Evolutionary conservation across 2,329 filamentous ascomycete genomes (phyloP), one percentile per base, ranked within the genome.

Genomic region (Microcyclospora tardicrescens): DNA sequence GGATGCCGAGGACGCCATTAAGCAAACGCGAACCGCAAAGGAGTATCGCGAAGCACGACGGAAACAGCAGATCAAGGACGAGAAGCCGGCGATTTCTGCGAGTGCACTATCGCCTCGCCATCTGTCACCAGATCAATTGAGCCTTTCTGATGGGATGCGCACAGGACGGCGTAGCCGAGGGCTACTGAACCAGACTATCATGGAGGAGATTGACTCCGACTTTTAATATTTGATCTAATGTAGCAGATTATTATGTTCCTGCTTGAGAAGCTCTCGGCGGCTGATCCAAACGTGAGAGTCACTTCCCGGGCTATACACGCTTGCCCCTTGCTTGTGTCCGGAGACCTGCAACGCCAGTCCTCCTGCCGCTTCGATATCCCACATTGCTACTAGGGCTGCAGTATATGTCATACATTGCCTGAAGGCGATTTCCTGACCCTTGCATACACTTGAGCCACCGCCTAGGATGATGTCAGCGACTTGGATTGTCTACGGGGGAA

Each of bases 181-280:
- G 1, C 55, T 84, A 13, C 60, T 81, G 33, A 68, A 71, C 19
- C 75, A 81, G 54, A 81, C 76, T 0, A 84, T 85, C 44, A 69
- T 80, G 41, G 81, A 83, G 57, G 81, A 84, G 55, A 77, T 80
- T 37, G 79, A 81, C 54, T 67, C 64, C 1, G 65, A 67, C 34
- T 64, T 61, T 37, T 68, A 48, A 61, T 24, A 4, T 24, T 5
- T 24, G 8, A 24, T 24, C 19, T 24, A 24, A 24, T 24, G 19
- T 24, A 24, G 19, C 19, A 8, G 4, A 24, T 24, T 8, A 24
- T 24, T 8, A 24, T 24, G 5, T 24, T 24, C 19, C 8, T 24
- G 19, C 19, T 24, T 24, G 19, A 24, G 19, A 24, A 44, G 36
- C 30, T 44, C 41, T 32, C 56, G 48, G 16, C 49, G 47, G 41